Evolutionary conservation across 768 basidiomycete species (phyloP).

Genomic region (Clavaria fumosa): DNA sequence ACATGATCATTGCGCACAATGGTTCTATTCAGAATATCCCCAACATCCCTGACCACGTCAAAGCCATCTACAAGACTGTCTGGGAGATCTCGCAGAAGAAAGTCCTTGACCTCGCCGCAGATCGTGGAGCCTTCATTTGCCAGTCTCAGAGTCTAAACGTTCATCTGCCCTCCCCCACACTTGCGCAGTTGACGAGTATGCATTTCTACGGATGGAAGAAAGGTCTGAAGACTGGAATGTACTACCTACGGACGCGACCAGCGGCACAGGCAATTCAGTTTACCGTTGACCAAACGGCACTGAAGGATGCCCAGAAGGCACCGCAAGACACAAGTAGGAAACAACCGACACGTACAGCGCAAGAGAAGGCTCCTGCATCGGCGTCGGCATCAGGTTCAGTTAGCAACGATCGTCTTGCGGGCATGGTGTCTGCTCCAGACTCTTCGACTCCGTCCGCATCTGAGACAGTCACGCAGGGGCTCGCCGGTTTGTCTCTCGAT

Average conservation of each 20-base stretch:
- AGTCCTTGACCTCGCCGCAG: conserved; percentile 94
- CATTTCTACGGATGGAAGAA: conserved; percentile 99
- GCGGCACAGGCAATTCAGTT: conserved; percentile 96
- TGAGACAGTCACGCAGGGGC: conserved; percentile 15
- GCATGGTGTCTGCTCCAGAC: conserved; percentile 13
- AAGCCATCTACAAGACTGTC: conserved; percentile 99
- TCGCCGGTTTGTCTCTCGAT: conserved; percentile 26
- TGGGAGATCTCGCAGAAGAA: conserved; percentile 99
- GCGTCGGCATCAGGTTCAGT: conserved; percentile 18
- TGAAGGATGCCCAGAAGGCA: conserved; percentile 50
- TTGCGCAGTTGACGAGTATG: conserved; percentile 89
- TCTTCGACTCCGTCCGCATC: conserved; percentile 10
- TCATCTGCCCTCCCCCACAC: conserved; percentile 77
- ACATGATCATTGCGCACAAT: conserved; percentile 95
- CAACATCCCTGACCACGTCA: conserved; percentile 76
- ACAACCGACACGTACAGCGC: conserved; percentile 16
- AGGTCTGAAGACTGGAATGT: conserved; percentile 98
- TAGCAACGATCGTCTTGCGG: no score
- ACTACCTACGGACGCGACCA: conserved; percentile 89
- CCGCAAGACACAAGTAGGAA: no score
- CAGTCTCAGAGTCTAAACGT: conserved; percentile 93
- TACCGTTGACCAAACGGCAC: conserved; percentile 73
- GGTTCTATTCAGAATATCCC: conserved; percentile 82
- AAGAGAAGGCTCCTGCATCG: conserved; percentile 14
- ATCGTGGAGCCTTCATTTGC: conserved; percentile 96